Percentiles rank a stretch among this genome's conserved stretches.
phyloP scores from a whole-genome alignment of 208 protist genomes.

The Polymyxa betae region DNA sequence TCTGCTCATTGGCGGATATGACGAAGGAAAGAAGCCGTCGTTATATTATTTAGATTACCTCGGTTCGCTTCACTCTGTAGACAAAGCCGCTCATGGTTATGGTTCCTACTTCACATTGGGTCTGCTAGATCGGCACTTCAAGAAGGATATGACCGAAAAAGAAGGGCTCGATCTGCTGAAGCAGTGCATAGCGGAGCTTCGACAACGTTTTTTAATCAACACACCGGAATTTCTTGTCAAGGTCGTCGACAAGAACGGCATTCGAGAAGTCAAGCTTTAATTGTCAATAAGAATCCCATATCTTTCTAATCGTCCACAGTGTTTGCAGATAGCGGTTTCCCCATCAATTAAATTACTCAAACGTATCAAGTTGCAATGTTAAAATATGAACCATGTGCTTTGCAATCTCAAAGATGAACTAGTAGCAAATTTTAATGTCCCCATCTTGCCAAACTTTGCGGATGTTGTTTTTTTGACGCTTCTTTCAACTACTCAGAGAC shows the following conservation, averaged over 20 bases:
- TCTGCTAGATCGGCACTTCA: conserved; percentile 84
- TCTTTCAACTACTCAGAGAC: too few species aligned
- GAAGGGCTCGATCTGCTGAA: conserved; percentile 87
- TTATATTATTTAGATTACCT: conserved; percentile 93
- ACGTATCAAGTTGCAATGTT: too few species aligned
- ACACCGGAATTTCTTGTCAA: conserved; percentile 86
- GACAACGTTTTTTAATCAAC: conserved; percentile 84
- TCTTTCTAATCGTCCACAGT: too few species aligned
- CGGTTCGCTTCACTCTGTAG: conserved; percentile 83
- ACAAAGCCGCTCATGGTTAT: conserved; percentile 89
- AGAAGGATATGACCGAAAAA: conserved; percentile 83
- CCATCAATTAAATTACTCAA: too few species aligned
- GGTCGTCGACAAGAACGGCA: conserved; percentile 82
- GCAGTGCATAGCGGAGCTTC: conserved; percentile 87
- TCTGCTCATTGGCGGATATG: conserved; percentile 85
- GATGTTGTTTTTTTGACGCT: too few species aligned
- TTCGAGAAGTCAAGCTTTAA: conserved; percentile 65
- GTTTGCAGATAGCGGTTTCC: too few species aligned
- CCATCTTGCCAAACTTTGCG: too few species aligned
- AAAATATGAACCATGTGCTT: too few species aligned
- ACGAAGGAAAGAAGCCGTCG: conserved; percentile 77
- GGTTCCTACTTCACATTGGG: conserved; percentile 82
- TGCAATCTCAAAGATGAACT: too few species aligned
- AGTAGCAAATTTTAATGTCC: too few species aligned
- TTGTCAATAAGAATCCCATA: too few species aligned